A percentile compares a stretch with the other conserved stretches of the same genome.
phyloP scores from a whole-genome alignment of 768 basidiomycete species.

The Leccinum barrowsii region DNA sequence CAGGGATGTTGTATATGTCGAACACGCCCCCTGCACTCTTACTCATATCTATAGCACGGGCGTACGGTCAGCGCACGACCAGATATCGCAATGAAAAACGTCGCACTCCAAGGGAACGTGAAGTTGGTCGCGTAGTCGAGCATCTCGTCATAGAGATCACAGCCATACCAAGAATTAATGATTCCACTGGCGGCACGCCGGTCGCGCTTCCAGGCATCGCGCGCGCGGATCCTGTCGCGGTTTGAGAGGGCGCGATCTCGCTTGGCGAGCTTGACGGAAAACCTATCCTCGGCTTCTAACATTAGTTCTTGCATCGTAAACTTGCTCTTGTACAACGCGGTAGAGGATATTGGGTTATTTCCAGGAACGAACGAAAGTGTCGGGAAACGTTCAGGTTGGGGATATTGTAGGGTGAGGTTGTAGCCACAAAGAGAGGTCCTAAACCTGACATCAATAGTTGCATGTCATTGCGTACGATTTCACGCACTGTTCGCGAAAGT shows the following conservation, averaged over 20 bases:
- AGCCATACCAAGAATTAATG: conserved; percentile 63
- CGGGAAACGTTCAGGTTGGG: conserved; percentile 54
- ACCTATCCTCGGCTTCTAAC: conserved; percentile 22
- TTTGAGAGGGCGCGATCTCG: conserved; percentile 20
- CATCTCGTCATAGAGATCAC: conserved; percentile 60
- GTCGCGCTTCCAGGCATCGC: conserved; percentile 41
- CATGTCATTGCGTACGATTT: not conserved
- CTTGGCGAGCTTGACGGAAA: conserved; percentile 19
- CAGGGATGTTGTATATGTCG: conserved; percentile 51
- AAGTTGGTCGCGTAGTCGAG: conserved; percentile 72
- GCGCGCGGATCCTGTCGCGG: conserved; percentile 24
- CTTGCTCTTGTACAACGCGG: conserved; percentile 13
- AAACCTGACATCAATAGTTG: conserved; percentile 1
- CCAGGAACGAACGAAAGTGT: conserved; percentile 20
- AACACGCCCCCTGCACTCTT: conserved; percentile 33
- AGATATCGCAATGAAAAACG: not conserved
- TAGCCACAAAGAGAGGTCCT: conserved; percentile 63
- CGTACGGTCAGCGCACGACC: conserved; percentile 3
- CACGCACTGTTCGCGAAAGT: conserved; percentile 66
- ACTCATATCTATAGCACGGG: conserved; percentile 16
- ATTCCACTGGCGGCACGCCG: conserved; percentile 49
- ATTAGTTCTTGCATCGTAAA: conserved; percentile 19
- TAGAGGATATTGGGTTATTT: not conserved
- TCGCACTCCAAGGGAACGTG: conserved; percentile 58
- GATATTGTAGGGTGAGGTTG: conserved; percentile 66